Evolutionary conservation across 495 filamentous ascomycete species (phyloP).

Genomic region (Penicillium lividum): DNA sequence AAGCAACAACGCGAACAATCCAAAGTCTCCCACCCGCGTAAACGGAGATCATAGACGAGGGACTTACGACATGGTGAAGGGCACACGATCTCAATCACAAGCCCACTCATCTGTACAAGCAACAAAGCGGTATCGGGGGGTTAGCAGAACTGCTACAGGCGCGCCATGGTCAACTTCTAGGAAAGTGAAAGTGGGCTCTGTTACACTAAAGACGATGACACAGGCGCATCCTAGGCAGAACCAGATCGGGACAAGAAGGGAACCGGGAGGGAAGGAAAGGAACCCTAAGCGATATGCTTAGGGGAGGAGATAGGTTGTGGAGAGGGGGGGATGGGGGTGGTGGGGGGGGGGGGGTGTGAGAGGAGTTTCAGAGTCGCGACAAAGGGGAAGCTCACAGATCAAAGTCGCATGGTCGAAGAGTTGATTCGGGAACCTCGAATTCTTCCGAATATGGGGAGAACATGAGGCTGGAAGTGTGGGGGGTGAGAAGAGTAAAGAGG

Average conservation of each 20-base stretch:
- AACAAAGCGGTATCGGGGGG: constrained; percentile 37
- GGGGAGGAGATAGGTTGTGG: constrained; percentile 7
- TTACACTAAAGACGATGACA: constrained; percentile 51
- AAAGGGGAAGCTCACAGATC: constrained; percentile 28
- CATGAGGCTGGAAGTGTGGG: constrained; percentile 28
- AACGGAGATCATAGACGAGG: constrained; percentile 36
- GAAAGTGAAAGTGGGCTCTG: constrained; percentile 34
- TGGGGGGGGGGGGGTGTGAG: neutral
- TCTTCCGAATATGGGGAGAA: constrained; percentile 38
- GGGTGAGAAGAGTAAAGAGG: constrained; percentile 10
- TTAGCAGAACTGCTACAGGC: constrained; percentile 45
- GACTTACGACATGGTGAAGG: constrained; percentile 57
- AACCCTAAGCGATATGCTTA: constrained; percentile 8
- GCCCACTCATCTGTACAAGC: constrained; percentile 48
- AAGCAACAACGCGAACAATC: constrained; percentile 20
- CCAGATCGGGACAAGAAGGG: constrained; percentile 30
- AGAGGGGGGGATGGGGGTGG: constrained; percentile 4
- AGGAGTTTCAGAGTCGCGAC: neutral
- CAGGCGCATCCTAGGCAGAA: constrained; percentile 48
- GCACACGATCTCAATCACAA: constrained; percentile 42
- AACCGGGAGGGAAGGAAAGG: constrained; percentile 28
- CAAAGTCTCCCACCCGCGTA: constrained; percentile 29
- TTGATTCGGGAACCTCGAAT: constrained; percentile 37
- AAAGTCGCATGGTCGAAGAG: constrained; percentile 37
- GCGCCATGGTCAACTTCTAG: constrained; percentile 39